phyloP scores from a whole-genome alignment of 2,329 filamentous ascomycete species.

The Cladosporium sp. region DNA sequence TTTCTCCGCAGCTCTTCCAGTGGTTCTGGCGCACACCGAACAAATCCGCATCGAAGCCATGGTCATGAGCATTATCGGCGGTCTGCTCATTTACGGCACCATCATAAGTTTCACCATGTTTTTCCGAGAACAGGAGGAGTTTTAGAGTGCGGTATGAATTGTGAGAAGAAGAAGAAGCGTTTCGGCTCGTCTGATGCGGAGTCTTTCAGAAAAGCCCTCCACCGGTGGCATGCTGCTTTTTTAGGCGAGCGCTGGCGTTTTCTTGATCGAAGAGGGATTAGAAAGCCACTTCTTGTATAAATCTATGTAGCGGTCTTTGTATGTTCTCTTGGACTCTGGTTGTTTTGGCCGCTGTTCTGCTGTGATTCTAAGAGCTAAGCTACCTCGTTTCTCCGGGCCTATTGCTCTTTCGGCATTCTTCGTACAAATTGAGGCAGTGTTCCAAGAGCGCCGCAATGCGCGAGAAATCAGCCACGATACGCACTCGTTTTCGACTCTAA shows the following conservation, averaged over 20 bases:
- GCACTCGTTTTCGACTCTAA: too few relatives aligned
- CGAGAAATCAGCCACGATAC: too few relatives aligned
- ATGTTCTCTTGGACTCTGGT: too few relatives aligned
- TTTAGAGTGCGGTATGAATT: constrained; percentile 54
- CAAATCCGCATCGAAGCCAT: constrained; percentile 81
- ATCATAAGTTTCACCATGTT: constrained; percentile 98
- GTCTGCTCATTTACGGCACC: constrained; percentile 91
- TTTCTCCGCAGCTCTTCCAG: constrained; percentile 66
- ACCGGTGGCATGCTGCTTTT: background rate
- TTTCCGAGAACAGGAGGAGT: constrained; percentile 96
- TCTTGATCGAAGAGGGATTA: background rate
- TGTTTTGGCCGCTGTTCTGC: too few relatives aligned
- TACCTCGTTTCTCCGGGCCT: too few relatives aligned
- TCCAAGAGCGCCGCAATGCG: too few relatives aligned
- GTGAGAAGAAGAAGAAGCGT: too few relatives aligned
- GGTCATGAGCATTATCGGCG: constrained; percentile 90
- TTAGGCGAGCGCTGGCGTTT: background rate
- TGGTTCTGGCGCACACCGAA: constrained; percentile 79
- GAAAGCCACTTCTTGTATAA: background rate
- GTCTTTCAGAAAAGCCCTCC: background rate
- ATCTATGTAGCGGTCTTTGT: background rate
- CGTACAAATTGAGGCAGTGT: too few relatives aligned
- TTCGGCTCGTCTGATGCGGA: too few relatives aligned
- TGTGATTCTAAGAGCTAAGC: too few relatives aligned
- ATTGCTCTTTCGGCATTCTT: too few relatives aligned